Evolutionary conservation across 2,329 filamentous ascomycete species (phyloP).

Genomic region (Rutstroemia sp.): DNA sequence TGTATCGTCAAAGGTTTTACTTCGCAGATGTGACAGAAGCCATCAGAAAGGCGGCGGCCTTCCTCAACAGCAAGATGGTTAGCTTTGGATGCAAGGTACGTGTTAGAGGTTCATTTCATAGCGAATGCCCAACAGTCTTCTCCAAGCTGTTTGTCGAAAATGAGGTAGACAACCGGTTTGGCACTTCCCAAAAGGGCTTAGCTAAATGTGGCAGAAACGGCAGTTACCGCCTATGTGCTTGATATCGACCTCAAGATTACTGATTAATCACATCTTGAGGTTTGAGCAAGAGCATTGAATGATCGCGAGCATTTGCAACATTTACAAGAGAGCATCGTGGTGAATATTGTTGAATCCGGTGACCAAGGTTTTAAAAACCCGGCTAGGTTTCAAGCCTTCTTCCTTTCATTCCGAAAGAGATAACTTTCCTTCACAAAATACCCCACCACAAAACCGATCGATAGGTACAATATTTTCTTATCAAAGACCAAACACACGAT

Average conservation of each 20-base stretch:
- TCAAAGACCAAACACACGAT: background rate
- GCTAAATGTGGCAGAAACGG: background rate
- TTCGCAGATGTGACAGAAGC: background rate
- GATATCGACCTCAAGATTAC: background rate
- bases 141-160: background rate
- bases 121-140: too few relatives aligned
- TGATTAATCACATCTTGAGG: background rate
- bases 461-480: conserved; percentile 6
- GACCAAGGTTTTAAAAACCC: too few relatives aligned
- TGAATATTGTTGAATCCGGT: too few relatives aligned
- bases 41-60: background rate
- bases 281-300: background rate
- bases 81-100: too few relatives aligned
- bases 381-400: too few relatives aligned
- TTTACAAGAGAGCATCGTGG: too few relatives aligned
- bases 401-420: background rate
- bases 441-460: background rate
- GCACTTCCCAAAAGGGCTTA: background rate
- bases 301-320: too few relatives aligned
- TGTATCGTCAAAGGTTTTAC: background rate
- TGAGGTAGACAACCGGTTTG: background rate
- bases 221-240: conserved; percentile 1
- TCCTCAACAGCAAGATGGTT: too few relatives aligned
- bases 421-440: background rate
- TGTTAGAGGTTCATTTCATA: too few relatives aligned